Percentiles rank a stretch among this genome's conserved stretches.
Conservation (phyloP, 2,329 filamentous ascomycete species). For the Botrytis fabae region DNA sequence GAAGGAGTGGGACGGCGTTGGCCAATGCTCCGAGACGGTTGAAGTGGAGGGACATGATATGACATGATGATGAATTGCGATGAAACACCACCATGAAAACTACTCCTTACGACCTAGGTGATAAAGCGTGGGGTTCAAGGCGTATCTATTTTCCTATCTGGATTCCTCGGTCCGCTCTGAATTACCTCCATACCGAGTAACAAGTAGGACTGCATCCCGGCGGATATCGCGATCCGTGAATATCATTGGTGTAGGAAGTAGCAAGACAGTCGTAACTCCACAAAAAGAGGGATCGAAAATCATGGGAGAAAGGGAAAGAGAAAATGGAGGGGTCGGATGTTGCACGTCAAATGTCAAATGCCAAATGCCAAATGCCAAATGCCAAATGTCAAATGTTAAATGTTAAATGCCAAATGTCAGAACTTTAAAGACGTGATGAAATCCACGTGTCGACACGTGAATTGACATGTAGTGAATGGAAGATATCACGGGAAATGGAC, state of each 20-base stretch:
- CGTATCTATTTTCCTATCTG: not conserved
- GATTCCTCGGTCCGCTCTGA: not conserved
- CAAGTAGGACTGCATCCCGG: too few relatives aligned
- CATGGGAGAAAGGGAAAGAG: not conserved
- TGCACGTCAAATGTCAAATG: not conserved
- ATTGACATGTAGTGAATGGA: not conserved
- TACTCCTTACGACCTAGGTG: not conserved
- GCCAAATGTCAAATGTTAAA: not conserved
- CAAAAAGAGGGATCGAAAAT: not conserved
- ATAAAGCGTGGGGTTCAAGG: not conserved
- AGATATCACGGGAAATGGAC: too few relatives aligned
- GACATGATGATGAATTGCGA: not conserved
- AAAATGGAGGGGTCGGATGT: not conserved
- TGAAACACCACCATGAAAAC: too few relatives aligned
- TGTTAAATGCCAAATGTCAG: not conserved
- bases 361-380: not conserved
- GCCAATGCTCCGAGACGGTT: not conserved
- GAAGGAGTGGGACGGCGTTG: not conserved
- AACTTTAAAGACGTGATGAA: not conserved
- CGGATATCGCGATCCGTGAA: not conserved
- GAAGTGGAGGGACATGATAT: not conserved
- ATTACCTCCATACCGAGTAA: too few relatives aligned
- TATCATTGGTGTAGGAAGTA: not conserved
- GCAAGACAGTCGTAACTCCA: not conserved
- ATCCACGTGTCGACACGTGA: too few relatives aligned